phyloP scores from a whole-genome alignment of 2,329 filamentous ascomycete genomes.

The Cadophora sp. region DNA sequence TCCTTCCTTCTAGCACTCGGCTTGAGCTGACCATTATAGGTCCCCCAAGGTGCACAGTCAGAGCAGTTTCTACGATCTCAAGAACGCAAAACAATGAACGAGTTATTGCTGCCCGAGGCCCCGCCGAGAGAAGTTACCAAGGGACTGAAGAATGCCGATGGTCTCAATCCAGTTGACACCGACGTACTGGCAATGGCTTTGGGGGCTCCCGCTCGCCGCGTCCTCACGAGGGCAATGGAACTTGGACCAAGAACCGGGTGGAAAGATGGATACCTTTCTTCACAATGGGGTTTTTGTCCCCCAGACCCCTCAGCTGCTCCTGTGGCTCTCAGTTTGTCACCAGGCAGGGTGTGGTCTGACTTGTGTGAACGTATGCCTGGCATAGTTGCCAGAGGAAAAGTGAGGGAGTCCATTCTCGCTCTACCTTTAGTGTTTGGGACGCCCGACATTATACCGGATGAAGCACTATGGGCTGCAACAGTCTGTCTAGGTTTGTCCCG shows the following conservation, averaged over 20 bases:
- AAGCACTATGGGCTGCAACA: background rate
- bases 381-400: background rate
- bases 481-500: background rate
- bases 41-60: background rate
- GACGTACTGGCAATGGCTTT: constrained; percentile 3
- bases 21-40: background rate
- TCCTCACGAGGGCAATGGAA: constrained; percentile 2
- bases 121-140: background rate
- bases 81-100: constrained; percentile 2
- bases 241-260: background rate
- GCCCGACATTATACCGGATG: background rate
- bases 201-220: background rate
- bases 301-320: background rate
- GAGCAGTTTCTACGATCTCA: background rate
- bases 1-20: background rate
- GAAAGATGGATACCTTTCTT: constrained; percentile 6
- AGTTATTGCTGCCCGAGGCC: background rate
- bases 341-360: background rate
- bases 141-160: constrained; percentile 1
- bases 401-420: background rate
- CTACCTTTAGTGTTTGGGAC: background rate
- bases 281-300: constrained; percentile 1
- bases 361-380: background rate
- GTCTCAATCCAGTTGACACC: background rate
- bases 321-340: background rate